Base-by-base conservation (phyloP, 805 yeast species). In the Candida xiaguanensis region DNA sequence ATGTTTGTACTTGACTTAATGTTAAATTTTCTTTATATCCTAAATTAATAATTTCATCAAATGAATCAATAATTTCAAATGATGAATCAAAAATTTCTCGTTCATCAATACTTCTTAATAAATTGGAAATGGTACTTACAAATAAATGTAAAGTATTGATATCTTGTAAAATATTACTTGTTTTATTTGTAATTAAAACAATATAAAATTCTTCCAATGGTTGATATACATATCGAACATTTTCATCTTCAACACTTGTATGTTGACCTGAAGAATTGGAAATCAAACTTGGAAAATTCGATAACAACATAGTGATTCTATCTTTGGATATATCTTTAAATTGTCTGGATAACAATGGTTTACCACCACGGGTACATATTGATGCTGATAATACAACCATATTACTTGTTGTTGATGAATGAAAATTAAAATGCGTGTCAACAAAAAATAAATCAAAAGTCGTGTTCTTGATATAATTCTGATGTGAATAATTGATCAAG, bases 201-300 rank as follows among this genome's bases (percentile, higher is more conserved):
- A 93, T 82, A 62, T 87, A 91, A 42, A 87, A 80, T 50, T 89
- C 96, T 59, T 93, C 99, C 58, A 93, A 75, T 34, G 99, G 97
- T 63, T 89, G 96, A 64, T 88, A 93, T 38, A 93, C 93, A 58
- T 87, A 93, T 61, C 99, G 80, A 28, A 87, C 93, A 49, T 80
- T 79, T 38, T 85, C 95, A 57, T 86, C 95, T 62, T 93, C 99
- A 23, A 88, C 93, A 8, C 95, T 85, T 35, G 98, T 91, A 61
- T 90, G 95, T 65, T 89, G 96, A 31, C 82, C 75, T 36, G 76
- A 72, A 17, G 79, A 74, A 40, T 80, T 78, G 33, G 85, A 72
- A 39, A 90, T 76, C 48, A 93, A 72, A 42, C 83, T 68, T 41
- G 96, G 95, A 63, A 91, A 89, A 50, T 81, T 83, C 20, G 96